Evolutionary conservation across 495 filamentous ascomycete species (phyloP), one percentile per base, ranked within the genome.

Genomic region (Penicillium riverlandense): DNA sequence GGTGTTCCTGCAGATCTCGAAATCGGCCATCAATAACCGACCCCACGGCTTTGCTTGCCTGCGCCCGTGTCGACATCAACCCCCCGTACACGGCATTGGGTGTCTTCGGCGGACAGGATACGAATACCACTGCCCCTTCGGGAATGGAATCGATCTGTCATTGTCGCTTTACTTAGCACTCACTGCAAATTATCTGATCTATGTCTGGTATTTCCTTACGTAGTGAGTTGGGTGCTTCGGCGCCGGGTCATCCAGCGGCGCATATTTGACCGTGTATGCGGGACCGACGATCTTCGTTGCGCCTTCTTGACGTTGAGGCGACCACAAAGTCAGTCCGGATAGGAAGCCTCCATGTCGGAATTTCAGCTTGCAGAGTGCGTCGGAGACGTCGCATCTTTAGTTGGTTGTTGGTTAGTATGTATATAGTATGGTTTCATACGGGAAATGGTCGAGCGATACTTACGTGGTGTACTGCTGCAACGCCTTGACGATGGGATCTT

Each of bases 51-150:
- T 53, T 56, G 8, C 51, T 51, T 37, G 59, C 61, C 41, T 70
- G 53, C 13, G 79, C 79, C 11, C 77, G 63, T 0, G 65, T 69
- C 15, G 70, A 73, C 78, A 83, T 82, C 8, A 83, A 59, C 1
- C 79, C 77, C 15, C 79, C 79, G 49, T 75, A 83, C 49, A 74
- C 69, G 9, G 78, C 78, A 39, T 78, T 82, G 33, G 72, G 63
- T 22, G 67, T 66, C 11, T 59, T 62, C 10, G 70, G 61, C 1
- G 76, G 75, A 38, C 70, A 71, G 5, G 78, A 79, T 13, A 82
- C 71, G 48, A 82, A 80, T 10, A 82, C 52, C 0, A 82, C 68
- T 10, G 70, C 65, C 14, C 67, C 71, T 3, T 61, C 38, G 6
- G 76, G 76, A 15, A 82, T 65, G 0, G 63, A 53, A 49, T 81